Evolutionary conservation across 768 basidiomycete species (phyloP), one percentile per base, ranked within the genome.

Genomic region (Leccinum ochraceum): DNA sequence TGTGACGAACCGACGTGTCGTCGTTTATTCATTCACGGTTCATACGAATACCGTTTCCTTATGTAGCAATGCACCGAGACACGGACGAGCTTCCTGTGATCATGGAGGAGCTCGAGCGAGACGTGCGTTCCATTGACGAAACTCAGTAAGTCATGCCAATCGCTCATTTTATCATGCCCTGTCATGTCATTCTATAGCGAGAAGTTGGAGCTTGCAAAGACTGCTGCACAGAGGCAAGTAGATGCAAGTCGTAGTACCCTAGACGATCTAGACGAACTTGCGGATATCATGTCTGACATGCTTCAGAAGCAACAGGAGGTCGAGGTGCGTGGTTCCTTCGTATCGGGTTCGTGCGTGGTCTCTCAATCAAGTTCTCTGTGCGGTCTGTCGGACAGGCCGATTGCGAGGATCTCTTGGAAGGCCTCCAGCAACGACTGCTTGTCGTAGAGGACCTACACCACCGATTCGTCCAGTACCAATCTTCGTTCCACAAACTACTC

Each of bases 271-370:
- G 90, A 93, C 52, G 86, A 88, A 64, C 79, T 94, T 4, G 92
- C 86, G 2, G 86, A 88, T 20, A 89, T 92, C 55, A 91, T 94
- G 86, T 77, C 79, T 0, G 87, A 88, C 56, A 91, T 94, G 88
- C 72, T 94, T 6, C 79, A 81, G 48, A 82, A 80, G 14, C 90
- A 92, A 69, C 83, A 89, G 56, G 73, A 74, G 6, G 82, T 90
- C 6, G 89, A 93, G 81, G 90, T 89, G 53, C 17, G 75, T 61
- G 37, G 17, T 53, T 57, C 26, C 16, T 44, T 46, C 5, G 30
- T 46, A 26, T 50, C 16, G 13, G 14, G 24, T 11, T 26, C 24
- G 13, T 49, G 42, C n/a, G 5, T 11, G 44, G n/a, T 46, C n/a
- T 46, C 44, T 46, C 20, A 46, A 50, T 50, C 48, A 26, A 14